These are phyloP conservation scores for Chrysosporium queenslandicum DNA, from an alignment of 2,329 filamentous ascomycete species.

Conservation along the genomic window DNA sequence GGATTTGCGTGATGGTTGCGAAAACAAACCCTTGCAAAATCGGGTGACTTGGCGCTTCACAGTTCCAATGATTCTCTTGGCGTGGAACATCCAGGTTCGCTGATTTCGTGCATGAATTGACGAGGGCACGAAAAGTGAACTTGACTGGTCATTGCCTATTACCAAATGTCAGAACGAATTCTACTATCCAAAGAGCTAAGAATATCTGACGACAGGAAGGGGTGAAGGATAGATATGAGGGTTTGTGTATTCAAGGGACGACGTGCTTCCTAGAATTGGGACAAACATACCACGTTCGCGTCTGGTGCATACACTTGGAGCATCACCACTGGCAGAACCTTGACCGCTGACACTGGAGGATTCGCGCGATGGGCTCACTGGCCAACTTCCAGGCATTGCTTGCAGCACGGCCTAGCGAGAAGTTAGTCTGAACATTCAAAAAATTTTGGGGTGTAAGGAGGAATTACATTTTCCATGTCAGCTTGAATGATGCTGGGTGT, in stretches of 20 bases:
- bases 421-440: not conserved
- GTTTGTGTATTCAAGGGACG: not conserved
- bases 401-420: not conserved
- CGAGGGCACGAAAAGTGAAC: not conserved
- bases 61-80: conserved; percentile 8
- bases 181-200: not conserved
- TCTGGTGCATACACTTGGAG: not conserved
- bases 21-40: conserved; percentile 7
- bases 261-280: not conserved
- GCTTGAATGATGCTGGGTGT: not conserved
- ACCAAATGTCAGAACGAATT: not conserved
- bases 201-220: not conserved
- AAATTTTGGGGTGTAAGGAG: not conserved
- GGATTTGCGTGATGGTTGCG: not conserved
- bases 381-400: conserved; percentile 4
- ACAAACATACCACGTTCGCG: not conserved
- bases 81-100: conserved; percentile 2
- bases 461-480: conserved; percentile 1
- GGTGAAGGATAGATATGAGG: no score
- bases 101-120: conserved; percentile 2
- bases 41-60: conserved; percentile 7
- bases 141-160: conserved; percentile 1
- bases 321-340: not conserved
- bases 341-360: not conserved
- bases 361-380: not conserved